Evolutionary conservation across 208 protist species (phyloP), one percentile per base, ranked within the genome.

Genomic region (Crithidia thermophila): DNA sequence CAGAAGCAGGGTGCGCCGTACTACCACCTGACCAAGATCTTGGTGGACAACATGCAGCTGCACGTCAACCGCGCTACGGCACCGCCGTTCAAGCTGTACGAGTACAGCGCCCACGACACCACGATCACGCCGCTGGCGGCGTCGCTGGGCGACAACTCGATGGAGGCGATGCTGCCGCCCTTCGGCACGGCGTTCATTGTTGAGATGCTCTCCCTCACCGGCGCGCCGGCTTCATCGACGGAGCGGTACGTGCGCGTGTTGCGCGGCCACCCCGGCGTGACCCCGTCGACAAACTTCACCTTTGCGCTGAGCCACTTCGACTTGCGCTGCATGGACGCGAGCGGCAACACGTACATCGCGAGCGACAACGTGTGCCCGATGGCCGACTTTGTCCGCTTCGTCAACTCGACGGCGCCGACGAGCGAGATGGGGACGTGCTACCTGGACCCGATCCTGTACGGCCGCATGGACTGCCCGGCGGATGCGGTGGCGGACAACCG

Each of bases 71-170:
- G 34, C 34, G 27, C 39, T 2, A 67, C 45, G 21, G 51, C 68
- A n/a, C 64, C 69, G 47, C n/a, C 57, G 40, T 67, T 78, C 76
- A 77, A 77, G 39, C 56, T 93, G 49, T 78, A 82, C 39, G 66
- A 93, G 61, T 93, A 93, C 83, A 93, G 87, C 46, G 79, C 81
- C 9, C 83, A 93, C 72, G 87, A 89, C 79, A 88, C 67, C 36
- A 88, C 83, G 6, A 62, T 93, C 47, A 56, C 72, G 14, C 78
- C 87, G 25, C 67, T 90, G 25, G 67, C 81, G 28, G 65, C 69
- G 9, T 84, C 81, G 4, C 70, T 93, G 4, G 78, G 77, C 33
- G 79, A 85, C 45, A 77, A 46, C 37, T 79, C 75, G 8, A 31
- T 47, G 16, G 64, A 60, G n/a, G 72, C 68, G 28, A 72, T 89